Evolutionary conservation across 768 basidiomycete genomes (phyloP), one percentile per base, ranked within the genome.

Genomic region (Suillus subaureus): DNA sequence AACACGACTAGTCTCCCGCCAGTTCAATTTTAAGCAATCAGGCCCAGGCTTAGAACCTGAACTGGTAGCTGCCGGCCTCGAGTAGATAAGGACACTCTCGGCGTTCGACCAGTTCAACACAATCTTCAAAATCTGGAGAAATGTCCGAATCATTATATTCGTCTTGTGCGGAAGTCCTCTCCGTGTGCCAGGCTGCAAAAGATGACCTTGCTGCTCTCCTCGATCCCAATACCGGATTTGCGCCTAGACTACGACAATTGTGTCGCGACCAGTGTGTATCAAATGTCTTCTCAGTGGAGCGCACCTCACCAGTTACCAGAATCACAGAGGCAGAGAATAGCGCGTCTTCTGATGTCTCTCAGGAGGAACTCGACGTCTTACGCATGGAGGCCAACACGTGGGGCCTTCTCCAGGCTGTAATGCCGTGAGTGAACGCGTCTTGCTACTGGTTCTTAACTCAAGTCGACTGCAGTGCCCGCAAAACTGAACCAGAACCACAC

Each of bases 371-470:
- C 0, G 88, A 90, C 33, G 79, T 87, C 1, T 75, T 93, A 62
- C 82, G 84, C 11, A 80, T 94, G 74, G 93, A 96, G 73, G 83
- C 87, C 60, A 89, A 90, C 74, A 94, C 94, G 1, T 96, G 94
- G 9, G 84, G 83, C 0, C 81, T 95, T 3, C 74, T 95, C 1
- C 92, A 94, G 73, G 87, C 88, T 3, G 79, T 95, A 54, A 85
- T 89, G 84, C 87, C 90, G 88, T 90, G 73, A 70, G 89, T 85
- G 28, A 28, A 49, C 26, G 31, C 54, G 12, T 70, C 58, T 16
- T 52, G 51, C 12, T 54, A 47, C 51, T 23, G 37, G 18, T 52
- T 58, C 60, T 39, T 31, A 54, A 6, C 21, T 51, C 40, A 51
- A 57, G 51, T 23, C n/a, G 23, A 9, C 11, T 51, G 23, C 70